Conservation (phyloP, 805 yeast genomes). For the Cyberlindnera euphorbiiphila region DNA sequence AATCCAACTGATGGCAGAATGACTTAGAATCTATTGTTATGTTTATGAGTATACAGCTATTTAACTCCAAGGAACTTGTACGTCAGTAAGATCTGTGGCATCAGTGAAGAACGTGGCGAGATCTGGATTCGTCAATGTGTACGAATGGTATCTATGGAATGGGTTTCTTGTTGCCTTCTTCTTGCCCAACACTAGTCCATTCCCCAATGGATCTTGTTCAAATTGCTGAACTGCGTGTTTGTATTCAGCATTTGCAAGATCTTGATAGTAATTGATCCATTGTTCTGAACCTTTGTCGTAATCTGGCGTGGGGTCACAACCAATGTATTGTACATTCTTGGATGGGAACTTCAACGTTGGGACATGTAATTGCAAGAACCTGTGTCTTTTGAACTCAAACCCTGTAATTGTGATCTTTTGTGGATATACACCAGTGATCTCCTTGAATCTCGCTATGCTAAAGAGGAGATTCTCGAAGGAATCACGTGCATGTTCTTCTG, state of each 20-base stretch:
- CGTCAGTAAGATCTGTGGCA: background rate
- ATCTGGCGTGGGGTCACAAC: conserved; percentile 52
- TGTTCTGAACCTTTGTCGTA: conserved; percentile 24
- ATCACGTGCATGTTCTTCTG: conserved; percentile 76
- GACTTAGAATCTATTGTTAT: too few relatives aligned
- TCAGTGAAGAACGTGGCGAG: conserved; percentile 14
- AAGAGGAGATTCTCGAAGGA: conserved; percentile 74
- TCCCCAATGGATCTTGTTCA: conserved; percentile 54
- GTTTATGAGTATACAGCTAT: too few relatives aligned
- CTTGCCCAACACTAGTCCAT: conserved; percentile 35
- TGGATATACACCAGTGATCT: conserved; percentile 47
- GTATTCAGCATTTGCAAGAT: conserved; percentile 45
- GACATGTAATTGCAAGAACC: conserved; percentile 57
- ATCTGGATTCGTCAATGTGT: conserved; percentile 23
- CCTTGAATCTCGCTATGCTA: conserved; percentile 50
- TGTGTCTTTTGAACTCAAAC: conserved; percentile 63
- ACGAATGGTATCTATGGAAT: conserved; percentile 39
- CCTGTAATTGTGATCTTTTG: conserved; percentile 55
- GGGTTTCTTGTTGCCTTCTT: conserved; percentile 61
- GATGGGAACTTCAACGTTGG: conserved; percentile 43
- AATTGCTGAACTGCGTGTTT: conserved; percentile 53
- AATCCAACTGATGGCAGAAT: too few relatives aligned
- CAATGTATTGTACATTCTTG: conserved; percentile 43
- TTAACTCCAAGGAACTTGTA: conserved; percentile 13
- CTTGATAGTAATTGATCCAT: conserved; percentile 39